A percentile compares a stretch with the other conserved stretches of the same genome.
Conservation (phyloP, 169 alveolate genomes). For the Plasmodium relictum region DNA sequence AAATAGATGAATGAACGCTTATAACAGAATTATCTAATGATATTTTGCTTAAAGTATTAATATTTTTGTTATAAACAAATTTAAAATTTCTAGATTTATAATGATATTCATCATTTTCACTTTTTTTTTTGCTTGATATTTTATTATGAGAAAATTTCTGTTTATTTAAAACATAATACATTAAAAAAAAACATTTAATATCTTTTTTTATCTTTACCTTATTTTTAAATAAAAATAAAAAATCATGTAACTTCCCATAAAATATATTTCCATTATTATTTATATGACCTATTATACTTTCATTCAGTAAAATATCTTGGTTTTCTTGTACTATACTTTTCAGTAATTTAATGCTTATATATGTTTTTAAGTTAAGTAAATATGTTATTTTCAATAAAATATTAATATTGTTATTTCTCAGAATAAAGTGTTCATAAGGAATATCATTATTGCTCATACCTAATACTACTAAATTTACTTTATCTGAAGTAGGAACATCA, state of each 20-base stretch:
- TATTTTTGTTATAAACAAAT: slow-evolving; percentile 43
- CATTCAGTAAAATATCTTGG: slow-evolving; percentile 65
- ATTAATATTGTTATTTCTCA: slow-evolving; percentile 66
- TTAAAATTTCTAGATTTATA: slow-evolving; percentile 67
- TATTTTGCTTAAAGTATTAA: slow-evolving; percentile 58
- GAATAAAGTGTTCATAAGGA: slow-evolving; percentile 58
- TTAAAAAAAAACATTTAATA: slow-evolving; percentile 45
- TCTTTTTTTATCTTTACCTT: slow-evolving; percentile 56
- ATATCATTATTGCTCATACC: slow-evolving; percentile 63
- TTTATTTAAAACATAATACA: slow-evolving; percentile 67
- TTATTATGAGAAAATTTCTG: slow-evolving; percentile 23
- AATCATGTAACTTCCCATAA: slow-evolving; percentile 77
- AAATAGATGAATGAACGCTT: slow-evolving; percentile 61
- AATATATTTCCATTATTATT: slow-evolving; percentile 74
- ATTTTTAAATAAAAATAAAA: slow-evolving; percentile 73
- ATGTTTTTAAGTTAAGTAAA: slow-evolving; percentile 64
- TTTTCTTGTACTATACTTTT: slow-evolving; percentile 70
- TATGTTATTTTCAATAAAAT: slow-evolving; percentile 52
- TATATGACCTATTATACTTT: slow-evolving; percentile 70
- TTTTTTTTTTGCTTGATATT: slow-evolving; percentile 31
- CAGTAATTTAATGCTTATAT: slow-evolving; percentile 45
- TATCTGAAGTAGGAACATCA: slow-evolving; percentile 16
- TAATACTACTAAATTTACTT: slow-evolving; percentile 28
- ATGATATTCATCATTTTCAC: slow-evolving; percentile 48
- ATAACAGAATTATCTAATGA: slow-evolving; percentile 40